Evolutionary conservation across 148 eudicot species (phyloP), one percentile per base, ranked within the genome.

Genomic region (Fagopyrum homotropicum): DNA sequence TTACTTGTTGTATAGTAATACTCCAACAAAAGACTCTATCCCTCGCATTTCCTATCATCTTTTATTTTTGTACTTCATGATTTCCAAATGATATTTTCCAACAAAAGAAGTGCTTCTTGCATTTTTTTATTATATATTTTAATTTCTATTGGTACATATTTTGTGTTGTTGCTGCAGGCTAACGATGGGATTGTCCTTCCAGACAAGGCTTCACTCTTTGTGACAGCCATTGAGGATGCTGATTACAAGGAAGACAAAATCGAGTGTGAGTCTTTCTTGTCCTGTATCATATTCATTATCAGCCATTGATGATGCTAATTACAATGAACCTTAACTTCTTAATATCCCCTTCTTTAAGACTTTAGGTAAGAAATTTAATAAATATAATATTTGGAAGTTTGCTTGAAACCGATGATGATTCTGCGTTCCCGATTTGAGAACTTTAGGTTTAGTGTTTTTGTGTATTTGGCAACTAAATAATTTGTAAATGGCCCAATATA

Each of bases 191-290:
- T 88, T 75, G 94, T 95, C 29, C 86, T 95, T 75, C 99, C 99
- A 29, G 99, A 95, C 76, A 90, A 82, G 83, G 99, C 99, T 66
- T 83, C 96, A 46, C 91, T 95, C 15, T 82, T 85, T 85, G 78
- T 95, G 84, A 95, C 99, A 26, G 99, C 99, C 73, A 95, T 95
- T 78, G 99, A 95, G 80, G 99, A 95, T 81, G 93, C 99, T 17
- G 94, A 92, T 73, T 95, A 95, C 90, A 95, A 95, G 80, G 97
- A 95, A 79, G 98, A 95, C 83, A 95, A 95, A 82, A 92, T 95
- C 85, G 97, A 95, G 80, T 95, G 99, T 95, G 78, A 86, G 92
- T 78, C 73, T 35, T 35, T 35, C 40, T 35, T 35, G 40, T 35
- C 40, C 40, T 74, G 63, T 73, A 63, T 22, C 16, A n/a, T 59